Evolutionary conservation across 148 eudicot species (phyloP).

Genomic region (Vaccinium vitisidaea): DNA sequence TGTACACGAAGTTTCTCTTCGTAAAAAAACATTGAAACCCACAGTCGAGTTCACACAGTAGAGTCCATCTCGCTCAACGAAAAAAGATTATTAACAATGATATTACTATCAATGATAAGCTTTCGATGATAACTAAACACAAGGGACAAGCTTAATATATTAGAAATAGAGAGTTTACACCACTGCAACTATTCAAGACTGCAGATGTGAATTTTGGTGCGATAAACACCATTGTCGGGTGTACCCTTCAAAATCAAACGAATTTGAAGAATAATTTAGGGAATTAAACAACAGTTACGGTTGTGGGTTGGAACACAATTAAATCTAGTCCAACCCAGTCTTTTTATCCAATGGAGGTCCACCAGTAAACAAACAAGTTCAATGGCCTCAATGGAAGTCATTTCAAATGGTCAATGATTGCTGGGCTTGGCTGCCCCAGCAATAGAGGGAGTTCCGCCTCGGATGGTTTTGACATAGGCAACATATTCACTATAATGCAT

Average conservation of each 20-base stretch:
- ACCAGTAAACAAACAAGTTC: conserved; percentile 16
- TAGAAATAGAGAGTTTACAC: background rate
- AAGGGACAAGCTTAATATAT: background rate
- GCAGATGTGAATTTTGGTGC: conserved; percentile 4
- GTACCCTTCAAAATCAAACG: conserved; percentile 17
- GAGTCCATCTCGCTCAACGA: no score
- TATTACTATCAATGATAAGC: no score
- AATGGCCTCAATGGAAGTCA: background rate
- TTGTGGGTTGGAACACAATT: conserved; percentile 5
- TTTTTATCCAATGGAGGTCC: conserved; percentile 5
- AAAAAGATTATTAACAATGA: no score
- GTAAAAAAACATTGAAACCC: no score
- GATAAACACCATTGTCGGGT: background rate
- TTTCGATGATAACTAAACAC: background rate
- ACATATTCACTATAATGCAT: conserved; percentile 74
- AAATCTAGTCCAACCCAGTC: conserved; percentile 21
- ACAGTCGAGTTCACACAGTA: no score
- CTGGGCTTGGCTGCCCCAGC: conserved; percentile 48
- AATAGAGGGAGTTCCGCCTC: conserved; percentile 61
- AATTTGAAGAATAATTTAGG: conserved; percentile 22
- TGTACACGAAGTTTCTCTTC: no score
- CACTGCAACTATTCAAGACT: background rate
- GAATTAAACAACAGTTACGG: background rate
- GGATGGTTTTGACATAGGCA: conserved; percentile 53
- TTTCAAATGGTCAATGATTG: conserved; percentile 21